Conservation (phyloP, 345 rosid species). For the Chamaenerion angustifolium region DNA sequence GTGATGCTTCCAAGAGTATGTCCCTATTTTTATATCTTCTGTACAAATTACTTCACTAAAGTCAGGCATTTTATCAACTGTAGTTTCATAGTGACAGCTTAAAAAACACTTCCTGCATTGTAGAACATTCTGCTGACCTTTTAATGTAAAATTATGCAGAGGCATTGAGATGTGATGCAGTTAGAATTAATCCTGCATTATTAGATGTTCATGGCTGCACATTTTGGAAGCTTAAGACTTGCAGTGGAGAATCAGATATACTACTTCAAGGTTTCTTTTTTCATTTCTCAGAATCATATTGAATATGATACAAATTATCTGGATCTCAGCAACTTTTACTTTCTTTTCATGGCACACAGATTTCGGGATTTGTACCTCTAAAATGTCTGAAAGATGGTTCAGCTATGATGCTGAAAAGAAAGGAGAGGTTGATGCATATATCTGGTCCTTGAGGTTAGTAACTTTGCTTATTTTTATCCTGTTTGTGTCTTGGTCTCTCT, state of each 20-base stretch:
- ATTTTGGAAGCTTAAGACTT: constrained; percentile 54
- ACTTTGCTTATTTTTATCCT: not conserved
- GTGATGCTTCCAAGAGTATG: constrained; percentile 30
- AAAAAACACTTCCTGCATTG: too few species aligned
- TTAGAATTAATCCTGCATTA: constrained; percentile 43
- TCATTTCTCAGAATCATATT: too few species aligned
- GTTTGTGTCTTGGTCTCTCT: too few species aligned
- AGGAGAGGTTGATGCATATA: constrained; percentile 42
- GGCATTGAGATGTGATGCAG: constrained; percentile 43
- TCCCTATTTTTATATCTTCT: constrained; percentile 1
- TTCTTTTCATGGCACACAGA: too few species aligned
- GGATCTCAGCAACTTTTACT: too few species aligned
- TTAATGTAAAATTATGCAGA: constrained; percentile 12
- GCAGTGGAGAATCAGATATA: constrained; percentile 21
- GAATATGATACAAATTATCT: too few species aligned
- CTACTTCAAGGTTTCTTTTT: too few species aligned
- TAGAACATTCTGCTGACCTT: not conserved
- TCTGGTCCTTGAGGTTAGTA: constrained; percentile 31
- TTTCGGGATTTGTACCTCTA: constrained; percentile 15
- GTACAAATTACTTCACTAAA: too few species aligned
- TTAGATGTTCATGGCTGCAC: constrained; percentile 32
- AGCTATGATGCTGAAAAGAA: constrained; percentile 40
- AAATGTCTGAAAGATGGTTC: constrained; percentile 41
- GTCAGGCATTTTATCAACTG: too few species aligned
- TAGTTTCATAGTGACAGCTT: too few species aligned